Conservation (phyloP, 192 early-diverging fungal species). For the Mortierella antarctica region DNA sequence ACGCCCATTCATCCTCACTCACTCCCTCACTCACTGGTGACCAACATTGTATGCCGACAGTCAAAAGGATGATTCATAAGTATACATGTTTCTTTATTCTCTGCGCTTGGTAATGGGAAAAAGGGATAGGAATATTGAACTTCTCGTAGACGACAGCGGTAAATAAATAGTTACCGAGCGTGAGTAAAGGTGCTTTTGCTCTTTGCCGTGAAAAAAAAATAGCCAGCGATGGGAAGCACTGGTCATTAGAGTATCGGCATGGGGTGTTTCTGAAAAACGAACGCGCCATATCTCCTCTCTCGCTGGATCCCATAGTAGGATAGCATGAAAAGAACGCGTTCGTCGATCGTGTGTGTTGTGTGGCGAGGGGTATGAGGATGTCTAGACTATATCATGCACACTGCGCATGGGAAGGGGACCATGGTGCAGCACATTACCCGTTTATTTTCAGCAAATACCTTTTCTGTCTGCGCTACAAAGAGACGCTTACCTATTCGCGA, state of each 20-base stretch:
- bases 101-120: background rate
- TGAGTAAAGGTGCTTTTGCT: conserved; percentile 54
- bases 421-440: too few species aligned
- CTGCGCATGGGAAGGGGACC: too few species aligned
- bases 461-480: background rate
- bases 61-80: too few species aligned
- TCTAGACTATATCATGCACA: too few species aligned
- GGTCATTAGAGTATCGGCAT: conserved; percentile 57
- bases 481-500: conserved; percentile 27
- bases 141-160: conserved; percentile 54
- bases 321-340: background rate
- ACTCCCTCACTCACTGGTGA: too few species aligned
- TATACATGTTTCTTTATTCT: background rate
- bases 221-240: conserved; percentile 46
- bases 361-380: background rate
- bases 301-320: conserved; percentile 20
- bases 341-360: too few species aligned
- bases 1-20: too few species aligned
- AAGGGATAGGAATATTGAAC: conserved; percentile 28
- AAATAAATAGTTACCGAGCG: conserved; percentile 35
- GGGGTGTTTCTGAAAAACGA: background rate
- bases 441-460: too few species aligned
- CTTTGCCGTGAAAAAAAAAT: conserved; percentile 59
- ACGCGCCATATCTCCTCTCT: background rate
- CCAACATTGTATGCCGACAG: too few species aligned